Conservation (phyloP, 2,329 filamentous ascomycete genomes). For the Podosphaera xanthii region DNA sequence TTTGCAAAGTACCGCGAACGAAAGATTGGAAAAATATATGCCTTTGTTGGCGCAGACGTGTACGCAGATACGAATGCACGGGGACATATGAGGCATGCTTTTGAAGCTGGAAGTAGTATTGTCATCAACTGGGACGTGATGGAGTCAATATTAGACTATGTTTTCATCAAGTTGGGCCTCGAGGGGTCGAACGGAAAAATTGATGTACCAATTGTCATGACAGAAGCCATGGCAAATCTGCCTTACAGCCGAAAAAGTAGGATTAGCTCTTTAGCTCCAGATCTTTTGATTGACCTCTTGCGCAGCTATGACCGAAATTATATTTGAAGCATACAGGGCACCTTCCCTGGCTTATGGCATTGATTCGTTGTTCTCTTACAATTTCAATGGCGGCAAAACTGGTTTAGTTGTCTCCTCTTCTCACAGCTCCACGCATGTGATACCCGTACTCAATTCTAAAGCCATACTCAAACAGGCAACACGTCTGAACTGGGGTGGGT, state of each 20-base stretch:
- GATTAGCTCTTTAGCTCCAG: constrained; percentile 16
- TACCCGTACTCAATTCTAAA: constrained; percentile 75
- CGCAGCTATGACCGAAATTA: constrained; percentile 81
- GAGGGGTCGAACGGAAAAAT: constrained; percentile 52
- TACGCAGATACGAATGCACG: constrained; percentile 85
- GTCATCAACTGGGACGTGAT: constrained; percentile 96
- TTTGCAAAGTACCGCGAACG: constrained; percentile 91
- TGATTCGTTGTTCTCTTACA: constrained; percentile 89
- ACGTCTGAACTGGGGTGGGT: constrained; percentile 83
- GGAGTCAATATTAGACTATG: constrained; percentile 83
- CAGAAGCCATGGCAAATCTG: constrained; percentile 79
- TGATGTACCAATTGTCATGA: constrained; percentile 80
- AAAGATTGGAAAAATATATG: constrained; percentile 77
- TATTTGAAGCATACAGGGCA: constrained; percentile 88
- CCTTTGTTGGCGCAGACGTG: constrained; percentile 78
- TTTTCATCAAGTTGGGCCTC: constrained; percentile 82
- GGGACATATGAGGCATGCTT: constrained; percentile 74
- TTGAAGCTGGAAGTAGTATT: constrained; percentile 75
- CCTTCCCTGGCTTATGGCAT: constrained; percentile 85
- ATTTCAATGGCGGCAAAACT: constrained; percentile 62
- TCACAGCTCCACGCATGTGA: constrained; percentile 82
- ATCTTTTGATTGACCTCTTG: constrained; percentile 11
- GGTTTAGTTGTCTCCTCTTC: constrained; percentile 82
- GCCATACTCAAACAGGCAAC: constrained; percentile 68
- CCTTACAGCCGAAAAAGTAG: constrained; percentile 71